These are phyloP conservation scores for Vachellia pachyceras DNA, from an alignment of 306 rosid species.

Conservation along the genomic window DNA sequence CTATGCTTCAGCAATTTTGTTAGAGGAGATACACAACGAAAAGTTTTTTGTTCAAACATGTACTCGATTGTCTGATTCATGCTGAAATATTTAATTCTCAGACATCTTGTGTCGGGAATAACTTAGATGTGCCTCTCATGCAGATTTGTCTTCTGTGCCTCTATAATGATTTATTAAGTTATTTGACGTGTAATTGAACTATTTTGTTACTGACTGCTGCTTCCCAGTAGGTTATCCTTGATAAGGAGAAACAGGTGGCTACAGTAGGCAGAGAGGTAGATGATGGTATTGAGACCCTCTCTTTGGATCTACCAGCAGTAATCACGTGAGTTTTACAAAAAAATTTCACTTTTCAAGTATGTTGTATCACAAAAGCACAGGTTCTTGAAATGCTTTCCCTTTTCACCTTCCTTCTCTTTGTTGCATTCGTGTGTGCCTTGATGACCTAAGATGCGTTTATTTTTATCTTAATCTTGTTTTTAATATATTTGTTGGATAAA, in stretches of 20 bases:
- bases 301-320: slow-evolving; percentile 85
- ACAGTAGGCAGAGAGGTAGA: slow-evolving; percentile 95
- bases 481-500: background rate
- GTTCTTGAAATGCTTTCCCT: slow-evolving; percentile 10
- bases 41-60: background rate
- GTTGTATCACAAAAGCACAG: slow-evolving; percentile 1
- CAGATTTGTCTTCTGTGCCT: background rate
- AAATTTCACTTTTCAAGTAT: background rate
- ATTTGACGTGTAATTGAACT: slow-evolving; percentile 1
- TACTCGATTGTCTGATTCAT: background rate
- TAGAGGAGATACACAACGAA: slow-evolving; percentile 14
- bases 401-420: background rate
- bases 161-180: background rate
- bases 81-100: background rate
- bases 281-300: slow-evolving; percentile 85
- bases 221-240: slow-evolving; percentile 91
- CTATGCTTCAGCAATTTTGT: background rate
- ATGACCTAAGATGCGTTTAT: background rate
- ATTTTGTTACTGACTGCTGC: slow-evolving; percentile 48
- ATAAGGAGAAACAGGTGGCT: slow-evolving; percentile 75
- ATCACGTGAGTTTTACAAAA: slow-evolving; percentile 68
- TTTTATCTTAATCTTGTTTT: background rate
- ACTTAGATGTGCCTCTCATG: background rate
- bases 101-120: background rate
- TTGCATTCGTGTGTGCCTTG: background rate